phyloP scores from a whole-genome alignment of 2,329 filamentous ascomycete species.

The Fusarium duplospermum region DNA sequence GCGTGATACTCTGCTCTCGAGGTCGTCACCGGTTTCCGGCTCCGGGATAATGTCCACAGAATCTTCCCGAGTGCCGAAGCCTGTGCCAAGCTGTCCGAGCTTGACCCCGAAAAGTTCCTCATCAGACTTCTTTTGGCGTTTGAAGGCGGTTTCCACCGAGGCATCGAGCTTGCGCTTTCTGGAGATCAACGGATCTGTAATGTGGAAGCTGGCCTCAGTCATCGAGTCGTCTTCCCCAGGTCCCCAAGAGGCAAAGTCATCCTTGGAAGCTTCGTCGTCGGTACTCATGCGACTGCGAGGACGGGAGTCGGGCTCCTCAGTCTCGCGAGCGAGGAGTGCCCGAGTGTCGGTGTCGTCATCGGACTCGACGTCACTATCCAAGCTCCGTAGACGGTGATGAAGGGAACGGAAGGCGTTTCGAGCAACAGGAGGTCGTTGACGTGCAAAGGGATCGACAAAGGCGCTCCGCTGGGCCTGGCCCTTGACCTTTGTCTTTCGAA shows the following conservation, averaged over 20 bases:
- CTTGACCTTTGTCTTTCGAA: constrained; percentile 74
- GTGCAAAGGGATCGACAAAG: constrained; percentile 75
- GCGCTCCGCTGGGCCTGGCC: constrained; percentile 66
- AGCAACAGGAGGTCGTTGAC: constrained; percentile 67
- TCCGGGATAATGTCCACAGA: constrained; percentile 64
- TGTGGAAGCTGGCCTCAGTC: constrained; percentile 78
- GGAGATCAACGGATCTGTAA: constrained; percentile 65
- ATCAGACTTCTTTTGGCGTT: constrained; percentile 83
- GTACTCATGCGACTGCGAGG: constrained; percentile 80
- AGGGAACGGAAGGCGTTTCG: constrained; percentile 79
- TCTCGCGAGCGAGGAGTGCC: constrained; percentile 73
- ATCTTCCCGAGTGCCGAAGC: constrained; percentile 59
- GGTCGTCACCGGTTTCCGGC: constrained; percentile 58
- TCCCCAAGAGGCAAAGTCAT: constrained; percentile 61
- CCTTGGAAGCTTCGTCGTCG: constrained; percentile 66
- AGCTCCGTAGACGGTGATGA: constrained; percentile 77
- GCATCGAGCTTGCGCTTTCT: constrained; percentile 80
- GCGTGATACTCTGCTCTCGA: constrained; percentile 54
- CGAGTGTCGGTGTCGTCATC: constrained; percentile 79
- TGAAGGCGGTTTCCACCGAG: constrained; percentile 76
- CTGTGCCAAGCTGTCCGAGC: constrained; percentile 63
- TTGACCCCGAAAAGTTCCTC: constrained; percentile 80
- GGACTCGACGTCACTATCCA: constrained; percentile 80
- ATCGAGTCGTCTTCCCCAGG: constrained; percentile 72
- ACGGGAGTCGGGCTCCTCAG: constrained; percentile 86